phyloP scores from a whole-genome alignment of 768 basidiomycete species.

The Pisolithus sp. region DNA sequence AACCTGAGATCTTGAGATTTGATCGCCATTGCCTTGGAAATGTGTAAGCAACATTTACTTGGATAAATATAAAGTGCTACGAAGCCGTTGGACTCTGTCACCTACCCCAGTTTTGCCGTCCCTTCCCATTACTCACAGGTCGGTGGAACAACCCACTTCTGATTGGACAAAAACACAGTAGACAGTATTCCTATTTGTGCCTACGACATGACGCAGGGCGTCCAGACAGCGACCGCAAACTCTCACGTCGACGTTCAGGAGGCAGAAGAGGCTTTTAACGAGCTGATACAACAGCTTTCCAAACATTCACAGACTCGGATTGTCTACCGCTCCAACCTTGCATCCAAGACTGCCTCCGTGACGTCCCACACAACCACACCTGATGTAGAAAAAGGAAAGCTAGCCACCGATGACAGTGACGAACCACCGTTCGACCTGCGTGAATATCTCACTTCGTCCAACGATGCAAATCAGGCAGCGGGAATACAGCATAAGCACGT shows the following conservation, averaged over 20 bases:
- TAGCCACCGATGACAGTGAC: neutral
- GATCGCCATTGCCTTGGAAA: too few relatives aligned
- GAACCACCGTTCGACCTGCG: constrained; percentile 51
- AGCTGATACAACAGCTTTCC: constrained; percentile 40
- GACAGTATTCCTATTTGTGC: too few relatives aligned
- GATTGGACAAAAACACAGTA: too few relatives aligned
- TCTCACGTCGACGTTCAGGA: constrained; percentile 37
- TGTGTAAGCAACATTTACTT: too few relatives aligned
- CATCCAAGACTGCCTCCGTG: constrained; percentile 19
- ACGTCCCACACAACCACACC: constrained; percentile 30
- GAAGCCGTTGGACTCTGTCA: too few relatives aligned
- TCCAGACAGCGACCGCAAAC: too few relatives aligned
- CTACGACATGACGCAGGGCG: too few relatives aligned
- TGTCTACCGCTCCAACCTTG: constrained; percentile 10
- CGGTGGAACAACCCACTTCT: too few relatives aligned
- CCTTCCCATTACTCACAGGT: too few relatives aligned
- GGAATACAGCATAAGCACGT: constrained; percentile 72
- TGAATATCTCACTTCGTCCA: constrained; percentile 61
- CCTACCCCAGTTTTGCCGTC: too few relatives aligned
- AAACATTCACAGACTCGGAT: constrained; percentile 1
- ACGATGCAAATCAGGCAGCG: constrained; percentile 56
- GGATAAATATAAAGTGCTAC: too few relatives aligned
- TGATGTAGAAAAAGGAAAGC: constrained; percentile 31
- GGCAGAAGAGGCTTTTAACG: constrained; percentile 50
- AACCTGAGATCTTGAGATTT: too few relatives aligned